Conservation (phyloP, 352 stramenopile genomes). For the Phytophthora lateralis region DNA sequence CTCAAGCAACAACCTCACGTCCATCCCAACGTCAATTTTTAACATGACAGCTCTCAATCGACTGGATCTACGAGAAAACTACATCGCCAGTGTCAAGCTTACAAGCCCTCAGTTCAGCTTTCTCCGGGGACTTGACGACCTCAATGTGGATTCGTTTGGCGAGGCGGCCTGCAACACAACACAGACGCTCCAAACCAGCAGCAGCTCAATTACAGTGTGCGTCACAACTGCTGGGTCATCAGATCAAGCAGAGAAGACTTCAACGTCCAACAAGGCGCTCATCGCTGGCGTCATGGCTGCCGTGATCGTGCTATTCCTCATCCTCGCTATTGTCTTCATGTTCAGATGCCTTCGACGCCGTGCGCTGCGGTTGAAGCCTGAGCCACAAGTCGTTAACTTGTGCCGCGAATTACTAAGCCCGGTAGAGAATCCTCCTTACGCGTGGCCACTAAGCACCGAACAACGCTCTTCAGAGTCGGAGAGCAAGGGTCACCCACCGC, state of each 20-base stretch:
- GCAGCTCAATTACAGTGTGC: conserved; percentile 19
- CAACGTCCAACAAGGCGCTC: conserved; percentile 24
- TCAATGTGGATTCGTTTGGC: conserved; percentile 48
- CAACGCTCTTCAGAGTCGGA: conserved; percentile 14
- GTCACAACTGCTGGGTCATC: conserved; percentile 2
- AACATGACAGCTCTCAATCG: conserved; percentile 39
- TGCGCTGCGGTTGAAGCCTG: conserved; percentile 11
- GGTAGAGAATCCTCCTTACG: conserved; percentile 1
- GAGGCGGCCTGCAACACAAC: conserved; percentile 24
- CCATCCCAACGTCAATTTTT: conserved; percentile 53
- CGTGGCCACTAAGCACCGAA: conserved; percentile 5
- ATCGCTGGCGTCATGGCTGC: conserved; percentile 31
- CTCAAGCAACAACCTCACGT: conserved; percentile 51
- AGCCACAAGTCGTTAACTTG: conserved; percentile 15
- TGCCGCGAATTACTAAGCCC: conserved; percentile 17
- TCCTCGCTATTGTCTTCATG: conserved; percentile 25
- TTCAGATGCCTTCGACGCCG: conserved; percentile 26
- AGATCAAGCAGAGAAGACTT: not conserved
- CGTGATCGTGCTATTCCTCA: conserved; percentile 22
- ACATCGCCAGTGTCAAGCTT: conserved; percentile 42
- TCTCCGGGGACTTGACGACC: conserved; percentile 34
- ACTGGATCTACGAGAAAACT: conserved; percentile 51
- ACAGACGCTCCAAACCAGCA: conserved; percentile 20
- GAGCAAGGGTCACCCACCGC: not conserved
- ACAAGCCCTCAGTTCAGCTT: conserved; percentile 47